Base-by-base conservation (phyloP, 306 rosid genomes). In the Cucumis hystrix region DNA sequence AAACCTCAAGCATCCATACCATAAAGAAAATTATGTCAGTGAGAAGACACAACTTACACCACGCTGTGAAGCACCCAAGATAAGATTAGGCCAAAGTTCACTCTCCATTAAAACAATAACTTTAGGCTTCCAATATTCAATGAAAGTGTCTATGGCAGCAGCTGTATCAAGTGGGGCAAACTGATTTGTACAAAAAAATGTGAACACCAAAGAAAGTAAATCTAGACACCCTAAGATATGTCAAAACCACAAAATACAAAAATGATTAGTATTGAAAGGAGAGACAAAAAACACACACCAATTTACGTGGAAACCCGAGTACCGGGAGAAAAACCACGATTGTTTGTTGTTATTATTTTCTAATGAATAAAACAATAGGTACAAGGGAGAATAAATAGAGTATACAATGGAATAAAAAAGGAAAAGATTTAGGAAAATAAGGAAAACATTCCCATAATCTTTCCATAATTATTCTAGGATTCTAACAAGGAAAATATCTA, bases 71-170 rank as follows among this genome's bases (percentile, higher is more conserved):
- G 97, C 96, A 81, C 85, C 82, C 88, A 91, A 84, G 60, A 91
- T 91, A 73, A 94, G 92, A 87, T 94, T 94, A 78, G 98, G 98
- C 98, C 98, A 94, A 39, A 91, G 89, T 77, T 94, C 98, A 79
- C 90, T 86, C 87, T 94, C 98, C 88, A 94, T 87, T 30, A 94
- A 69, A 57, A 91, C 67, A 61, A 91, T 89, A 28, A 88, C 96
- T 75, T 75, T 83, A 33, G 98, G 98, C 81, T 85, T 91, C 98
- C 98, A 94, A 85, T 88, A 82, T 55, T 80, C 80, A 35, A 94
- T 88, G 86, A 94, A 94, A 78, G 87, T 81, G 52, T 81, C 87
- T 54, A 94, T 78, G 52, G 90, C 87, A 75, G 87, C 65, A 60
- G 91, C 91, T 10, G 91, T 89, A 82, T 94, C 98, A 74, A 94